phyloP scores from a whole-genome alignment of 805 yeast species.

The Helenozyma rhizophorensis region DNA sequence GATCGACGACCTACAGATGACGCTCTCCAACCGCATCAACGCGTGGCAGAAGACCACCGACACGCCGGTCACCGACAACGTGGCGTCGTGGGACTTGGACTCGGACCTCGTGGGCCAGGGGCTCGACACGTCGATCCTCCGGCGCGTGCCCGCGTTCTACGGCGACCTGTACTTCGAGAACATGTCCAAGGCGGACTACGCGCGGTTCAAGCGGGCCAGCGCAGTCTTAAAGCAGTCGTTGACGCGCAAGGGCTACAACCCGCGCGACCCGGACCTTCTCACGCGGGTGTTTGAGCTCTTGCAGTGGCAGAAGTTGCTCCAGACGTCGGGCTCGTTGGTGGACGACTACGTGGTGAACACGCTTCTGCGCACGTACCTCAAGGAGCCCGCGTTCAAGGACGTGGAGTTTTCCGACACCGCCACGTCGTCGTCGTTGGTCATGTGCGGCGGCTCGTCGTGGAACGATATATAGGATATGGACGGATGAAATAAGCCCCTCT shows the following conservation, averaged over 20 bases:
- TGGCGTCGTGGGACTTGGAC: constrained; percentile 19
- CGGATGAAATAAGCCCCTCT: too few species aligned
- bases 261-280: constrained; percentile 9
- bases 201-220: constrained; percentile 10
- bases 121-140: constrained; percentile 10
- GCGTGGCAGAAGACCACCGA: constrained; percentile 15
- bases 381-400: constrained; percentile 2
- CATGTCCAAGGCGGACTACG: constrained; percentile 12
- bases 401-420: constrained; percentile 16
- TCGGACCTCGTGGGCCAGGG: constrained; percentile 10
- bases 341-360: constrained; percentile 16
- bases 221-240: constrained; percentile 10
- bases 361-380: constrained; percentile 12
- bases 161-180: constrained; percentile 13
- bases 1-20: constrained; percentile 6
- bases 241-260: constrained; percentile 8
- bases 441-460: constrained; percentile 17
- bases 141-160: constrained; percentile 12
- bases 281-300: constrained; percentile 10
- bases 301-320: constrained; percentile 14
- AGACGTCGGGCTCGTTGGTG: constrained; percentile 14
- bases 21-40: constrained; percentile 13
- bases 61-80: constrained; percentile 12
- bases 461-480: constrained; percentile 13
- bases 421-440: constrained; percentile 15